phyloP scores from a whole-genome alignment of 257 asterid species.

The Leonotis leonurus region DNA sequence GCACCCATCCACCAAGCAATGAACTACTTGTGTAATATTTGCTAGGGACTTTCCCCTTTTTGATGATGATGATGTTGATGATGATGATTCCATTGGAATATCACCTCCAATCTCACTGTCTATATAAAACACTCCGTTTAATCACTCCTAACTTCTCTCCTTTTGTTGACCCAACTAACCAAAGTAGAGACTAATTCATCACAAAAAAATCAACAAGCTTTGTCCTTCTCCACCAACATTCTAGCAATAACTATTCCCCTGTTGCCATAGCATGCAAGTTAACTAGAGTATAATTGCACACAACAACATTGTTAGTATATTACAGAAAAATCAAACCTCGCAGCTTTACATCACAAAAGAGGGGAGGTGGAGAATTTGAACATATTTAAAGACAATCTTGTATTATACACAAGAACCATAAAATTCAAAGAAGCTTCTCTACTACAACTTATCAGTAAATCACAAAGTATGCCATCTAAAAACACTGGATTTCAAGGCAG shows the following conservation, averaged over 20 bases:
- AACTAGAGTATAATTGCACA: background rate
- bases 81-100: constrained; percentile 52
- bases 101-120: background rate
- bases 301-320: too few relatives aligned
- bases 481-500: background rate
- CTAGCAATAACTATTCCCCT: constrained; percentile 2
- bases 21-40: constrained; percentile 37
- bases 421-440: background rate
- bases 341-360: background rate
- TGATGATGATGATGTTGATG: constrained; percentile 42
- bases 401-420: too few relatives aligned
- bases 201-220: background rate
- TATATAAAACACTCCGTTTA: background rate
- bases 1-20: constrained; percentile 86
- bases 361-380: background rate
- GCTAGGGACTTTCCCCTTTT: constrained; percentile 65
- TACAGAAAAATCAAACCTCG: background rate
- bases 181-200: background rate
- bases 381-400: too few relatives aligned
- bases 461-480: background rate
- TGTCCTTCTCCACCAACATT: background rate
- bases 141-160: background rate
- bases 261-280: background rate
- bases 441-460: background rate
- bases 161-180: background rate